Percentiles rank a stretch among this genome's conserved stretches.
phyloP scores from a whole-genome alignment of 208 protist species.

The Novymonas esmeraldas region DNA sequence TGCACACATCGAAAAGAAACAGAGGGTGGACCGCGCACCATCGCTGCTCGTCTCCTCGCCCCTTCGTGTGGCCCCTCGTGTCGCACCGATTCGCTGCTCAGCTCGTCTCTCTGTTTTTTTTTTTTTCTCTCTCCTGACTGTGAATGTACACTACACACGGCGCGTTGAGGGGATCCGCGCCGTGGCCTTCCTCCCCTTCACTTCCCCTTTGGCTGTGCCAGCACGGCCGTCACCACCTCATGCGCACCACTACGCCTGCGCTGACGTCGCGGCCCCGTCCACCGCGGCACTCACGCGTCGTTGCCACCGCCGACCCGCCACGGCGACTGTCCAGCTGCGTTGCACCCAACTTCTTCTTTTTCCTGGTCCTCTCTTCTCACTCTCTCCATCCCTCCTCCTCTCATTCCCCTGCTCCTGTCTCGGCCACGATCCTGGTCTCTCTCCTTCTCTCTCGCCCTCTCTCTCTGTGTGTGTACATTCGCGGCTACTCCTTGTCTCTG shows the following conservation, averaged over 20 bases:
- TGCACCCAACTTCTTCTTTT: background rate
- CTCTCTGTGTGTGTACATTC: no score
- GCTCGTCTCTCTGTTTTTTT: background rate
- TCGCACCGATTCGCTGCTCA: background rate
- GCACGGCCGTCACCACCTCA: no score
- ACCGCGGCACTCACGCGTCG: no score
- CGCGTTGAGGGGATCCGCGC: background rate
- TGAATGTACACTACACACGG: slow-evolving; percentile 1
- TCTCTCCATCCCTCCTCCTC: background rate
- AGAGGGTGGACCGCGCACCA: no score
- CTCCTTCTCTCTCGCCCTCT: background rate
- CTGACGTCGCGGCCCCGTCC: no score
- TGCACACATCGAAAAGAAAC: no score
- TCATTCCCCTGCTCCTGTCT: background rate
- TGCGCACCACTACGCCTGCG: no score
- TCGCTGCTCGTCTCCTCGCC: background rate
- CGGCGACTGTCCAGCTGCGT: no score
- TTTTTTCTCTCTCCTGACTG: background rate
- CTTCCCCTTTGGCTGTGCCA: no score
- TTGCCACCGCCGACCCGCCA: no score
- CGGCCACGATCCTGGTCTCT: slow-evolving; percentile 5
- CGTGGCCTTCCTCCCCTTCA: no score
- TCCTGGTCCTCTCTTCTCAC: slow-evolving; percentile 12
- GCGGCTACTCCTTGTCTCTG: no score
- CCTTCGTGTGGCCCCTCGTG: background rate